These are phyloP conservation scores for Penicillium canescens DNA, from an alignment of 495 filamentous ascomycete species.

Conservation along the genomic window DNA sequence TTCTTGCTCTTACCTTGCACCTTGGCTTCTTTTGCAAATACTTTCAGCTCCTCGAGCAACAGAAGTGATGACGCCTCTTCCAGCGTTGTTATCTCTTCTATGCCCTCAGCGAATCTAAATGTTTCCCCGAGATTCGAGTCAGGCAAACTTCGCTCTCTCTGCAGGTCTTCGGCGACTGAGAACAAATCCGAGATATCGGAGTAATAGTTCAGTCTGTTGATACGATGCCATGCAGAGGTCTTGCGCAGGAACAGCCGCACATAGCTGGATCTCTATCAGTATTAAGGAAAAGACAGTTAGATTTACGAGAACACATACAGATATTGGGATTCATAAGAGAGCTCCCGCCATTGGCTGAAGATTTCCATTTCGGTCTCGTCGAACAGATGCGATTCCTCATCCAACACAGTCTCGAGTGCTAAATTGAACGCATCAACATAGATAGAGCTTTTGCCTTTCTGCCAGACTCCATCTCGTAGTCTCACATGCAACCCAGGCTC, in stretches of 20 bases:
- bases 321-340: slow-evolving; percentile 89
- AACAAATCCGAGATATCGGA: slow-evolving; percentile 77
- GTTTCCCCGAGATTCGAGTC: slow-evolving; percentile 45
- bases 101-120: slow-evolving; percentile 81
- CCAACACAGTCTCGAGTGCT: slow-evolving; percentile 84
- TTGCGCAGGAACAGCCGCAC: slow-evolving; percentile 94
- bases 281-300: background rate
- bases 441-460: slow-evolving; percentile 74
- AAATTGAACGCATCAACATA: slow-evolving; percentile 98
- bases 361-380: slow-evolving; percentile 74
- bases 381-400: slow-evolving; percentile 88
- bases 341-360: slow-evolving; percentile 70
- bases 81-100: slow-evolving; percentile 70
- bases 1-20: slow-evolving; percentile 87
- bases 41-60: slow-evolving; percentile 81
- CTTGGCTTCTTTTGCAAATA: slow-evolving; percentile 81
- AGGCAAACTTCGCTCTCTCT: slow-evolving; percentile 39
- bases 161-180: slow-evolving; percentile 61
- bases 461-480: slow-evolving; percentile 57
- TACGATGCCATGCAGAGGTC: slow-evolving; percentile 90
- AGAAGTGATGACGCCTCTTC: slow-evolving; percentile 85
- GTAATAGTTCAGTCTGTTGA: slow-evolving; percentile 73
- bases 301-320: slow-evolving; percentile 55
- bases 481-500: slow-evolving; percentile 44
- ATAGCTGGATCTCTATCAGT: slow-evolving; percentile 55